Percentiles rank a stretch among this genome's conserved stretches.
phyloP scores from a whole-genome alignment of 306 rosid genomes.

The Castanospermum australe region DNA sequence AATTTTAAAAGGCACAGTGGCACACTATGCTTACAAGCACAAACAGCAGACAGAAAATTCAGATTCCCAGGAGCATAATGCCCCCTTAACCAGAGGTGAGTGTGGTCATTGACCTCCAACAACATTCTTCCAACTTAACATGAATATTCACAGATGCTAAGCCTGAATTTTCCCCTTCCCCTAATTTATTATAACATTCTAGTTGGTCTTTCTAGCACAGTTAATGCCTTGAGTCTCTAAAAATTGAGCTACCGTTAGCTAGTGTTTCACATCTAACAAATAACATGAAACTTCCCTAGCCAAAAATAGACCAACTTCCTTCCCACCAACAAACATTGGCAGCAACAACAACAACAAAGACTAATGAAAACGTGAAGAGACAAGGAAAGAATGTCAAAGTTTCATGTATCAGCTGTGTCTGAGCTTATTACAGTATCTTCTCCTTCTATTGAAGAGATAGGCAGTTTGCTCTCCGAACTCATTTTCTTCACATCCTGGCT shows the following conservation, averaged over 20 bases:
- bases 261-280: slow-evolving; percentile 31
- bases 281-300: slow-evolving; percentile 29
- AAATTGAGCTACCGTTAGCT: slow-evolving; percentile 53
- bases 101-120: too few relatives aligned
- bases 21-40: background rate
- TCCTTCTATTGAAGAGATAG: slow-evolving; percentile 55
- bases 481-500: slow-evolving; percentile 81
- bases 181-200: slow-evolving; percentile 29
- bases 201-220: background rate
- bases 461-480: slow-evolving; percentile 61
- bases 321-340: slow-evolving; percentile 34
- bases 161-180: slow-evolving; percentile 5
- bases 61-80: too few relatives aligned
- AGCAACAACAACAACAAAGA: slow-evolving; percentile 22
- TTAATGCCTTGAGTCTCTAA: slow-evolving; percentile 27
- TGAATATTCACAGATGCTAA: slow-evolving; percentile 4
- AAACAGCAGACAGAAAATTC: background rate
- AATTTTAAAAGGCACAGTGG: background rate
- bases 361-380: background rate
- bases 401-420: slow-evolving; percentile 62
- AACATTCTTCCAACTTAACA: background rate
- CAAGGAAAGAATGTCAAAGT: background rate
- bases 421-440: slow-evolving; percentile 65
- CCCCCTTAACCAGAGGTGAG: too few relatives aligned
- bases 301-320: slow-evolving; percentile 36